A percentile compares a stretch with the other conserved stretches of the same genome.
These are phyloP conservation scores for Syzygium jambos DNA, from an alignment of 345 rosid genomes.

Conservation along the genomic window DNA sequence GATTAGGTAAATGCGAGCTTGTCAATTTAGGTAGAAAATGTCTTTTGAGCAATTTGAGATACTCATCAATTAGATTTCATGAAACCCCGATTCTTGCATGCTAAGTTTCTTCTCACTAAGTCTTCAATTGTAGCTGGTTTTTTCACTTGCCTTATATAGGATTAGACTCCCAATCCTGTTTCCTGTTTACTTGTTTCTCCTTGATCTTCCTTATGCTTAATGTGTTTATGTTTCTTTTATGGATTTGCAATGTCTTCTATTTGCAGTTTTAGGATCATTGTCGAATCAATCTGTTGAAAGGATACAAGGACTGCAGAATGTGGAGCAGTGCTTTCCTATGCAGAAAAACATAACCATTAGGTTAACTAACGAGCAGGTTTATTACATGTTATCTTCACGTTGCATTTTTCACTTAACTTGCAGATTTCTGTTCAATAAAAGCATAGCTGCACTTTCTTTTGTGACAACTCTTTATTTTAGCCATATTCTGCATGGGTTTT, in stretches of 20 bases:
- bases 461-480: neutral
- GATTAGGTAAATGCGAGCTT: slow-evolving; percentile 40
- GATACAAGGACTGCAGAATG: slow-evolving; percentile 42
- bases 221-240: neutral
- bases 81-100: neutral
- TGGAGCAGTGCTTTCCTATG: slow-evolving; percentile 74
- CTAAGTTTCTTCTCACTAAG: neutral
- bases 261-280: slow-evolving; percentile 25
- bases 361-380: slow-evolving; percentile 86
- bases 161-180: neutral
- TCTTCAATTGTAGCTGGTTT: neutral
- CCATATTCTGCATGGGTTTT: neutral
- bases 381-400: neutral
- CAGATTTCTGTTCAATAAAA: neutral
- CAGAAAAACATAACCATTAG: slow-evolving; percentile 57
- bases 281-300: slow-evolving; percentile 49
- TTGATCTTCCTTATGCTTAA: neutral
- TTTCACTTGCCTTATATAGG: neutral
- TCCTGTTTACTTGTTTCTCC: neutral
- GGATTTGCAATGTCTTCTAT: neutral
- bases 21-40: neutral
- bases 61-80: neutral
- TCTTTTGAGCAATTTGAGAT: neutral
- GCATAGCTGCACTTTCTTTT: neutral
- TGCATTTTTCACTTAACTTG: neutral